Base-by-base conservation (phyloP, 371 early-diverging fungal species). In the Mucor plumbeus region DNA sequence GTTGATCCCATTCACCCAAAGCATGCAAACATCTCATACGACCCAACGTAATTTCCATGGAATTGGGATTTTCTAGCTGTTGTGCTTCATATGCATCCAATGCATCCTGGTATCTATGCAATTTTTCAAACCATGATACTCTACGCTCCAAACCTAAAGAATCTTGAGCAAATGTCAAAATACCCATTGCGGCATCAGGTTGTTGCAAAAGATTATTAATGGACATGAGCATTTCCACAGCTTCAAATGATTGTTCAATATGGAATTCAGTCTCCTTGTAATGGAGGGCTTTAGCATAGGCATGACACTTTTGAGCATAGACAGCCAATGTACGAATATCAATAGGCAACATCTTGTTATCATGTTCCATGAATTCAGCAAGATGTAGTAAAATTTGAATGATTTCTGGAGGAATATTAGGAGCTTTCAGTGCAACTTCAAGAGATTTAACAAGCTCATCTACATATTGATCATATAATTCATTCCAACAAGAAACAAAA, bases 331-430 rank as follows among this genome's bases (percentile, higher is more conserved):
- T 93, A 41, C 94, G 88, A 54, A 97, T 92, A 67, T 96, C 95
- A 58, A 98, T 97, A 0, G 97, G 97, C 6, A 97, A 82, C 36
- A 96, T 90, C 72, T 96, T 95, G 74, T 96, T 97, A 74, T 98
- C 97, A 64, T 96, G 97, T 78, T 99, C 99, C 98, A 99, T 97
- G 68, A 96, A 97, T 77, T 97, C 99, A 19, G 97, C 97, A 21
- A 99, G 86, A 65, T 97, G 95, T 36, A 99, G 85, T 17, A 99
- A 80, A 0, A 90, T 91, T 74, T 96, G 96, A 61, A 96, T 84
- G 59, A 96, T 92, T 71, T 99, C 98, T 1, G 95, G 91, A 7
- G 99, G 95, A 43, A 95, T 94, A 44, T 90, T 93, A 9, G 90
- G 87, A 14, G 95, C 92, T 15, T 87, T 86, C 8, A 97, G 81